Base-by-base conservation (phyloP, 2,329 filamentous ascomycete genomes). In the Aspergillus felis region DNA sequence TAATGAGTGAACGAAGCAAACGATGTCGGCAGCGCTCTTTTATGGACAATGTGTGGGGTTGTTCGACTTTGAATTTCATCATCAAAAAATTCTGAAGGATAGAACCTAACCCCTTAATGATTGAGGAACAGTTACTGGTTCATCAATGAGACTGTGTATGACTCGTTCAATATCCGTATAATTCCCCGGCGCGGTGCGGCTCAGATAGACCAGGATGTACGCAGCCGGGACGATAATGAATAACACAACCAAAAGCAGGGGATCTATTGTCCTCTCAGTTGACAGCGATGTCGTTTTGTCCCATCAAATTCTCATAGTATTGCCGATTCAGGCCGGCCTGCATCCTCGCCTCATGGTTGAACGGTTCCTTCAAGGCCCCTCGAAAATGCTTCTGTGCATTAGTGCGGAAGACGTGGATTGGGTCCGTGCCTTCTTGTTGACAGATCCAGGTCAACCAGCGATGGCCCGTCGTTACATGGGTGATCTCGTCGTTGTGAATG, bases 401-500 rank as follows among this genome's bases (percentile, higher is more conserved):
- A 46, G 60, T 60, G 3, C 78, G 72, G 63, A 80, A 80, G 4
- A 80, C 75, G 47, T 77, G 68, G 4, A 80, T 74, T 0, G 78
- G 75, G 56, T 79, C 76, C 0, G 74, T 77, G 12, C 68, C 72
- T 63, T 80, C 78, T 49, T 79, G 73, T 29, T 72, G 67, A 51
- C 78, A 80, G 24, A 80, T 79, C 78, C 78, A 80, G 1, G 70
- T 76, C 42, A 80, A 56, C 78, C 78, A 80, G 35, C 78, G 65
- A 57, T 80, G 77, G 4, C 78, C 78, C 4, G 78, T 79, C 0
- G 78, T 80, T 22, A 80, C 78, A 59, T 80, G 78, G 0, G 78
- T 80, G 46, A 80, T 79, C 61, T 80, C 78, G 48, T 80, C 78
- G 51, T 78, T 79, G 53, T 80, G 78, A 32, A 80, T 80, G 24